A percentile compares a stretch with the other conserved stretches of the same genome.
These are phyloP conservation scores for Amanita polypyramis DNA, from an alignment of 768 basidiomycete species.

Conservation along the genomic window DNA sequence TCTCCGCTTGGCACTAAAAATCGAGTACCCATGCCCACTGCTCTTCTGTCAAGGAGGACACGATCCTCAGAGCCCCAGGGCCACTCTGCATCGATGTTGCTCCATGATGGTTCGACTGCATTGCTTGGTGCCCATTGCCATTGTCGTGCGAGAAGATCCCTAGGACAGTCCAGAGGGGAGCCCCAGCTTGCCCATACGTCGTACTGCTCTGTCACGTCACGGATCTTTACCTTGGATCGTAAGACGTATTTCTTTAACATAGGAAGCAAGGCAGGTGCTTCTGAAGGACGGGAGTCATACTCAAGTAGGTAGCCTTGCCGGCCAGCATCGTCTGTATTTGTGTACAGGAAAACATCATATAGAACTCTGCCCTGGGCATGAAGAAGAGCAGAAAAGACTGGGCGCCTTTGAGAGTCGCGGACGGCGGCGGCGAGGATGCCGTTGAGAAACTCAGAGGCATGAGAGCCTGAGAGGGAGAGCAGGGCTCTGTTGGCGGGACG, in stretches of 20 bases:
- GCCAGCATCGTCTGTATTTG: constrained; percentile 30
- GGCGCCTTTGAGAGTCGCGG: constrained; percentile 30
- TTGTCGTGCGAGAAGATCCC: constrained; percentile 14
- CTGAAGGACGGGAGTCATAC: constrained; percentile 52
- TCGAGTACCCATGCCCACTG: constrained; percentile 70
- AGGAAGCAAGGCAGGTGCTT: constrained; percentile 50
- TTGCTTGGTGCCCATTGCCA: constrained; percentile 60
- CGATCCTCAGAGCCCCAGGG: constrained; percentile 53
- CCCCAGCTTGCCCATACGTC: constrained; percentile 83
- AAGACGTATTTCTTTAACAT: constrained; percentile 78
- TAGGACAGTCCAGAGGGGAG: constrained; percentile 20
- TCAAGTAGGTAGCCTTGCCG: constrained; percentile 57
- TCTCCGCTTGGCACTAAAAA: constrained; percentile 62
- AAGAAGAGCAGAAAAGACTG: constrained; percentile 63
- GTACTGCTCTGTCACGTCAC: constrained; percentile 68
- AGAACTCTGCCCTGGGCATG: constrained; percentile 89
- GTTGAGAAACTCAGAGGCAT: constrained; percentile 75
- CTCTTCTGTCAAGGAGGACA: constrained; percentile 53
- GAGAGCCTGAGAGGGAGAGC: constrained; percentile 70
- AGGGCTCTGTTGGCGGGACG: constrained; percentile 56
- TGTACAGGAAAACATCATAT: constrained; percentile 82
- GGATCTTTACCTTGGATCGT: constrained; percentile 79
- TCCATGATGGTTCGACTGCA: constrained; percentile 71
- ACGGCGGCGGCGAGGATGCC: constrained; percentile 55
- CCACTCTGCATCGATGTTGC: constrained; percentile 24